A percentile compares a stretch with the other conserved stretches of the same genome.
Evolutionary conservation across 2,329 filamentous ascomycete species (phyloP).

Genomic region (Alternaria angustiovoidea): DNA sequence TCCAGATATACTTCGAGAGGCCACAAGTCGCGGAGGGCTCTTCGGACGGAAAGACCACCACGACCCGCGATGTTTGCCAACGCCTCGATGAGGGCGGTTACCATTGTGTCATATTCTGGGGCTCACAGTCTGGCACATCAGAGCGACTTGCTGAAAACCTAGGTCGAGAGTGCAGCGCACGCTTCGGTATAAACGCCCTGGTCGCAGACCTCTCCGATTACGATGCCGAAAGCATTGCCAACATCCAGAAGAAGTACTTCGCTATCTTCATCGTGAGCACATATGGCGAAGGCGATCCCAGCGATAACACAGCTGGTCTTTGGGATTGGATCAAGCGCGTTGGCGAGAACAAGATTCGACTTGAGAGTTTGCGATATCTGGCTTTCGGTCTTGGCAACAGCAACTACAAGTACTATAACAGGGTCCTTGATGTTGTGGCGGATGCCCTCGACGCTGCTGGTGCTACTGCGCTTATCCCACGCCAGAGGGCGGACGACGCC

Average conservation of each 20-base stretch:
- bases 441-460: slow-evolving; percentile 44
- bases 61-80: slow-evolving; percentile 58
- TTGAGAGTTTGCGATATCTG: slow-evolving; percentile 49
- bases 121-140: slow-evolving; percentile 59
- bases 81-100: slow-evolving; percentile 51
- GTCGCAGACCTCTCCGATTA: slow-evolving; percentile 59
- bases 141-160: slow-evolving; percentile 55
- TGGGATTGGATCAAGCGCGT: slow-evolving; percentile 48
- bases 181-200: slow-evolving; percentile 53
- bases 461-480: slow-evolving; percentile 42
- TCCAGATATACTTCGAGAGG: slow-evolving; percentile 56
- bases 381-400: slow-evolving; percentile 58
- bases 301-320: slow-evolving; percentile 48
- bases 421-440: slow-evolving; percentile 50
- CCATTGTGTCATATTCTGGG: slow-evolving; percentile 56
- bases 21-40: slow-evolving; percentile 54
- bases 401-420: slow-evolving; percentile 59
- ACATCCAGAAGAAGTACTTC: slow-evolving; percentile 36
- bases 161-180: slow-evolving; percentile 50
- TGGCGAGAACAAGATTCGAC: slow-evolving; percentile 22
- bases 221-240: slow-evolving; percentile 52
- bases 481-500: slow-evolving; percentile 53
- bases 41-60: slow-evolving; percentile 20
- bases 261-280: slow-evolving; percentile 50
- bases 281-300: slow-evolving; percentile 52